Evolutionary conservation across 148 eudicot genomes (phyloP), one percentile per base, ranked within the genome.

Genomic region (Rhododendron molle): DNA sequence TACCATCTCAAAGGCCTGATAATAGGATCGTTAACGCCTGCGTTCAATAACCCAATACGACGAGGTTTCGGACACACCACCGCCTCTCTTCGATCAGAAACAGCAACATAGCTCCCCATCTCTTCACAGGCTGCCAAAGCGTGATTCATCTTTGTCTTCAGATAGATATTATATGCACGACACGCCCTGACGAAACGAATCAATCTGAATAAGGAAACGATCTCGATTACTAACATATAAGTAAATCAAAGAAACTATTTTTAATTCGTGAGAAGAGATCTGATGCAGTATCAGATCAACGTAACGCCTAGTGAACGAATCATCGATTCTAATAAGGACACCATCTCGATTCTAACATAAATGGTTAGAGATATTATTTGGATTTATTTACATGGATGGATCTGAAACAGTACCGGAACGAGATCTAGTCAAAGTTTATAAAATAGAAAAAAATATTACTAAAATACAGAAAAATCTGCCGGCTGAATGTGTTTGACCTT

Each of bases 61-160:
- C 98, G 92, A 40, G 99, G 98, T 84, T 93, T 94, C 1, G 98
- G 99, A 81, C 98, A 97, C 82, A 97, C 98, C 43, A 94, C 89
- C 46, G 87, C 76, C 73, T 86, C 92, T 85, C 85, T 88, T 67
- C 86, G 86, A 36, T 92, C 93, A 52, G 82, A 44, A 81, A 84
- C 77, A 15, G 89, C 84, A 67, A 91, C 89, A 56, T 89, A 91
- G 81, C 89, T 87, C 88, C 89, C 85, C 90, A 88, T 89, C 85
- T 89, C 94, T 21, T 92, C 92, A 73, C 76, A 67, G 80, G 93
- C 90, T 14, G 91, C 90, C 83, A 93, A 92, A 81, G 87, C 87
- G 90, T 89, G 93, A 88, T 90, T 91, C 98, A 94, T 94, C 82
- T 78, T 80, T 52, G 21, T 71, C 9, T 77, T 76, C 30, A 26